phyloP scores from a whole-genome alignment of 2,329 filamentous ascomycete genomes.

The Arachnomyces sp. region DNA sequence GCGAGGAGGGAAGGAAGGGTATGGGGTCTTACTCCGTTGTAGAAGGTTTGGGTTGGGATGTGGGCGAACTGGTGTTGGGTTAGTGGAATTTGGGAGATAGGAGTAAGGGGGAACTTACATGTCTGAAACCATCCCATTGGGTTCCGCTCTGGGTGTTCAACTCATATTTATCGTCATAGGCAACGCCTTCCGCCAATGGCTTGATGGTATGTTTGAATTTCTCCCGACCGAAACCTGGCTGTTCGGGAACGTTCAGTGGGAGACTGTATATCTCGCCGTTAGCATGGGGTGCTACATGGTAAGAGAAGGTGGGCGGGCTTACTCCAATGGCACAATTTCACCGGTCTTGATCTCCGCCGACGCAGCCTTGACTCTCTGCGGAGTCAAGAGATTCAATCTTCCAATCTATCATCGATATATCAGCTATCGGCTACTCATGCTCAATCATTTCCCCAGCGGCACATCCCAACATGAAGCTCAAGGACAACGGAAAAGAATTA shows the following conservation, averaged over 20 bases:
- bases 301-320: conserved; percentile 9
- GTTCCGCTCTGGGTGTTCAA: conserved; percentile 44
- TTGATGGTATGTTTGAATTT: conserved; percentile 51
- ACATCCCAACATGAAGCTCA: too few relatives aligned
- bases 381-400: conserved; percentile 51
- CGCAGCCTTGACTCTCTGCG: conserved; percentile 47
- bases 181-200: conserved; percentile 25
- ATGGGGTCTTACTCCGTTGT: conserved; percentile 32
- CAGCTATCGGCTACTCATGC: background rate
- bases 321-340: conserved; percentile 50
- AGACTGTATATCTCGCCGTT: conserved; percentile 28
- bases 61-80: conserved; percentile 28
- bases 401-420: conserved; percentile 17
- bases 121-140: conserved; percentile 47
- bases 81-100: conserved; percentile 4
- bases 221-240: conserved; percentile 47
- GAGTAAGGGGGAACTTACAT: conserved; percentile 23
- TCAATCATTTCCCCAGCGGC: too few relatives aligned
- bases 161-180: conserved; percentile 38
- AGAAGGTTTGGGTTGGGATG: conserved; percentile 29
- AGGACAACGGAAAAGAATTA: conserved; percentile 16
- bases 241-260: conserved; percentile 45
- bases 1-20: too few relatives aligned
- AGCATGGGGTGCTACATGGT: background rate
- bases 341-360: conserved; percentile 48